Conservation (phyloP, 192 early-diverging fungal genomes). For the Chytriomyces hyalinus region DNA sequence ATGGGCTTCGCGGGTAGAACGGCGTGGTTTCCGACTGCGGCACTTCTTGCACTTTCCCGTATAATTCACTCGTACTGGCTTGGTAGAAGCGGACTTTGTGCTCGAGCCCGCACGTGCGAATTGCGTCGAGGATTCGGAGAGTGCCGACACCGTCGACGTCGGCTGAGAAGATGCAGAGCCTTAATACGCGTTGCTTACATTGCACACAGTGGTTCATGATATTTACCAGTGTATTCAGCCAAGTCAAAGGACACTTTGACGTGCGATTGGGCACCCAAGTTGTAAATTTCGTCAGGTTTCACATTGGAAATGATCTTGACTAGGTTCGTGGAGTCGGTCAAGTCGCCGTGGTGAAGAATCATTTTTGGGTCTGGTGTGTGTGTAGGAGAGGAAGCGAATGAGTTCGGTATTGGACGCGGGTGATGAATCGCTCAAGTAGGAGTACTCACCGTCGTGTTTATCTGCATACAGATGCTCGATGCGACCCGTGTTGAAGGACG, state of each 20-base stretch:
- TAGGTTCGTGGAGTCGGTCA: constrained; percentile 78
- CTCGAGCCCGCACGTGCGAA: constrained; percentile 73
- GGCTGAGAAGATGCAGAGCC: constrained; percentile 22
- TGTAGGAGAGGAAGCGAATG: not conserved
- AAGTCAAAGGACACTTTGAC: constrained; percentile 65
- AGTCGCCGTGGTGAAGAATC: constrained; percentile 80
- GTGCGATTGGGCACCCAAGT: constrained; percentile 76
- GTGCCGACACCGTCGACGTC: constrained; percentile 82
- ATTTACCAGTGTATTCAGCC: constrained; percentile 73
- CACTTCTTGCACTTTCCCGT: constrained; percentile 77
- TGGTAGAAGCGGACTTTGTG: constrained; percentile 62
- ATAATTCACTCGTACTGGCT: constrained; percentile 77
- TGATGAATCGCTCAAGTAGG: not conserved
- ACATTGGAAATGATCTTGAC: constrained; percentile 76
- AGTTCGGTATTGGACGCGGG: too few relatives aligned
- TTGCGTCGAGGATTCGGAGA: constrained; percentile 76
- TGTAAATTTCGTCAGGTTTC: constrained; percentile 78
- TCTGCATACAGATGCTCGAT: constrained; percentile 81
- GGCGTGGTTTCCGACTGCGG: constrained; percentile 82
- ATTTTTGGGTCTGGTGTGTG: constrained; percentile 51
- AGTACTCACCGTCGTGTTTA: constrained; percentile 49
- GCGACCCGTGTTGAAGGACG: constrained; percentile 84
- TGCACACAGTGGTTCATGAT: not conserved
- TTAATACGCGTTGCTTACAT: not conserved
- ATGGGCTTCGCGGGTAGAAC: constrained; percentile 81